Evolutionary conservation across 768 basidiomycete species (phyloP).

Genomic region (Calocera cornea): DNA sequence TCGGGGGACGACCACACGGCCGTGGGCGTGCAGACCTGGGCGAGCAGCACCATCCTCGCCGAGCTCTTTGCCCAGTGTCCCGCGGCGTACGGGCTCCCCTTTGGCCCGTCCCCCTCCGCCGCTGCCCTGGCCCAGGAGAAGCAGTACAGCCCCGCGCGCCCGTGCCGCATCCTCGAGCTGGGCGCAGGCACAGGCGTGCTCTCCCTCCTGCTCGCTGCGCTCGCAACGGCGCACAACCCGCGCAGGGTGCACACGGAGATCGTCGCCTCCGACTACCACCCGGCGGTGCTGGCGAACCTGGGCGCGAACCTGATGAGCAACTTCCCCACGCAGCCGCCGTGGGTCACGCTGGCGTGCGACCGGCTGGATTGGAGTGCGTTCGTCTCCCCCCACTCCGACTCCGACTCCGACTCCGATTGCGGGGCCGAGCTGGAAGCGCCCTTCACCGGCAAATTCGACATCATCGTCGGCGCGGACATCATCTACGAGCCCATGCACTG

Average conservation of each 20-base stretch:
- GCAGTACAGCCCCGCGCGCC: conserved; percentile 3
- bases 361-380: conserved; percentile 50
- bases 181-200: conserved; percentile 75
- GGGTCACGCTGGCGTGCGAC: conserved; percentile 22
- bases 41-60: conserved; percentile 56
- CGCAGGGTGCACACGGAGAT: conserved; percentile 23
- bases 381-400: not conserved
- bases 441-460: conserved; percentile 38
- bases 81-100: conserved; percentile 23
- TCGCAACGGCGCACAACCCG: conserved; percentile 17
- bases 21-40: conserved; percentile 79
- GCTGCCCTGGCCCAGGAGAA: conserved; percentile 7
- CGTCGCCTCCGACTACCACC: conserved; percentile 67
- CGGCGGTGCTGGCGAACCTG: conserved; percentile 59
- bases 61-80: conserved; percentile 44
- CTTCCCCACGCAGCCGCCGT: conserved; percentile 18
- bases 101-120: conserved; percentile 15
- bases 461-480: conserved; percentile 68
- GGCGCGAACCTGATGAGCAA: conserved; percentile 45
- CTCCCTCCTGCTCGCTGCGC: conserved; percentile 50
- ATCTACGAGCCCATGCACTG: conserved; percentile 63
- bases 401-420: not conserved
- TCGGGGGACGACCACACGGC: conserved; percentile 55
- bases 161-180: conserved; percentile 53
- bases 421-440: conserved; percentile 21